Evolutionary conservation across 163 green algal species (phyloP), one percentile per base, ranked within the genome.

Genomic region (Chlamydomonas reinhardtii): DNA sequence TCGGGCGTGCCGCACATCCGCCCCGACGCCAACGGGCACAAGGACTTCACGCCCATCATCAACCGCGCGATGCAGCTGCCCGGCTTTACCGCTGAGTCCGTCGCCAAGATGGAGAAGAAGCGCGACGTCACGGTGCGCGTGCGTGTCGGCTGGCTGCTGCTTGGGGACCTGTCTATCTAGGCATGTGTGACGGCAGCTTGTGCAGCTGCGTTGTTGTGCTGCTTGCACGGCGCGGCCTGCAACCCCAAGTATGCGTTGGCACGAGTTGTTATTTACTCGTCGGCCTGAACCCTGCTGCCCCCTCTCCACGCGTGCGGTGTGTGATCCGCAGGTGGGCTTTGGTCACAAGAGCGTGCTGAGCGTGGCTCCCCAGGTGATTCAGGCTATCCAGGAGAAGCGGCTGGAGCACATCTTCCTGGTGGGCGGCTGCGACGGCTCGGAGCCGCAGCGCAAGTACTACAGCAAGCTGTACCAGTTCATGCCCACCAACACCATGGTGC

Each of bases 361-460:
- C 12, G 93, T 93, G 62, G 94, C 92, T 17, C 91, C 82, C 32
- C 65, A 91, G 79, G 85, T 95, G 43, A 65, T 94, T 14, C 92
- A 94, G 31, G 94, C 93, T 17, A 89, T 97, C 65, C 89, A 95
- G 87, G 48, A 74, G 22, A 89, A 91, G 29, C 65, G 92, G 62
- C 90, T 95, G 52, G 86, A 92, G 82, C 94, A 97, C 90, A 97
- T 97, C 87, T 97, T 96, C 90, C 84, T 97, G 29, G 80, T 97
- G 11, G 94, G 94, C 31, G 93, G 90, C 59, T 92, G 92, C 70
- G 91, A 94, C 66, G 84, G 74, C 17, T 66, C 75, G 31, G 91
- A 93, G 87, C 81, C 84, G 19, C 74, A 86, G 72, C 89, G 91
- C 54, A 89, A 86, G 43, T 94, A 94, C 82, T 93, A 93, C 77